phyloP scores from a whole-genome alignment of 1,284 basidiomycete genomes.

The Sanghuangporus sanghuang region DNA sequence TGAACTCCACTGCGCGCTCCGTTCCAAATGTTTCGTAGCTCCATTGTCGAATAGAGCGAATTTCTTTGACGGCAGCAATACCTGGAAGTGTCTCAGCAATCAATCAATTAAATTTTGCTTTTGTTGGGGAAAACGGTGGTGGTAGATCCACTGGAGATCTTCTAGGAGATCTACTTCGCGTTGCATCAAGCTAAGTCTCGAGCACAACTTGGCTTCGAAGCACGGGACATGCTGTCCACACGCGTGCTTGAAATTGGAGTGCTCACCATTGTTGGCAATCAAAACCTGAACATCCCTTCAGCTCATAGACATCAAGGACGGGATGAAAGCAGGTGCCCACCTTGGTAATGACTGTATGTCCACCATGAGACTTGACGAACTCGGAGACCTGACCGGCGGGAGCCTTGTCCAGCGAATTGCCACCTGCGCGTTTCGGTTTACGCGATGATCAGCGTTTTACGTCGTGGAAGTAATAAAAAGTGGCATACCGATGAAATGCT shows the following conservation, averaged over 20 bases:
- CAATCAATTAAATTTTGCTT: slow-evolving; percentile 3
- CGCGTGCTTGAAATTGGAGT: not conserved
- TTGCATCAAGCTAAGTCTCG: not conserved
- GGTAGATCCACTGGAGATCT: not conserved
- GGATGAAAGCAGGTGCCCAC: slow-evolving; percentile 38
- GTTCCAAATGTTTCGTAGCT: slow-evolving; percentile 98
- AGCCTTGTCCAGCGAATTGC: slow-evolving; percentile 86
- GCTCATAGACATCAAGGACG: not conserved
- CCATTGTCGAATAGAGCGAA: slow-evolving; percentile 98
- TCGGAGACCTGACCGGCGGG: slow-evolving; percentile 78
- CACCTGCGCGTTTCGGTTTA: slow-evolving; percentile 60
- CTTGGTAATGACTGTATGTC: slow-evolving; percentile 99
- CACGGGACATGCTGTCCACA: not conserved
- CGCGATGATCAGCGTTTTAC: slow-evolving; percentile 16
- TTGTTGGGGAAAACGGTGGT: not conserved
- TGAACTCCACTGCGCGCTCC: slow-evolving; percentile 96
- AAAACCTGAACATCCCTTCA: slow-evolving; percentile 58
- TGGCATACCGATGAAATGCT: slow-evolving; percentile 77
- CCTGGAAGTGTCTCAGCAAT: slow-evolving; percentile 41
- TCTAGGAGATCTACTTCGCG: not conserved
- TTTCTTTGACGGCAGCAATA: slow-evolving; percentile 99
- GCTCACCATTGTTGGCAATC: slow-evolving; percentile 90
- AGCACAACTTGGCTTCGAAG: not conserved
- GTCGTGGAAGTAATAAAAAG: not conserved
- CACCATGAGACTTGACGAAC: slow-evolving; percentile 89